These are phyloP conservation scores for Trichophyton benhamiae DNA, from an alignment of 2,329 filamentous ascomycete species.

Conservation along the genomic window DNA sequence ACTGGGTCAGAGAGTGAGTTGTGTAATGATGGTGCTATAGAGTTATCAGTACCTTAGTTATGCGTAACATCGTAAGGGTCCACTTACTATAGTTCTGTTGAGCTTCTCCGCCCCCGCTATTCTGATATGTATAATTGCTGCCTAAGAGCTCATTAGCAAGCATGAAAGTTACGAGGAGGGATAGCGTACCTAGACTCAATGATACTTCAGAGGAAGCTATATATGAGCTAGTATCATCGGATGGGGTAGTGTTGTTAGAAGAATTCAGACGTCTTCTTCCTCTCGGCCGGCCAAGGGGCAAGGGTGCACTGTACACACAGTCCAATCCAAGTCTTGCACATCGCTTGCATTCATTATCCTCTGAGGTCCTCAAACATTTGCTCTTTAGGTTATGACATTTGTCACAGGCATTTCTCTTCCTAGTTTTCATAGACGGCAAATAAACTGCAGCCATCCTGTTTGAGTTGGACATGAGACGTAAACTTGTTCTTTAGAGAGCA, in stretches of 20 bases:
- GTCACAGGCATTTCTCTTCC: constrained; percentile 3
- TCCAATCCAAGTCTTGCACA: not conserved
- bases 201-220: not conserved
- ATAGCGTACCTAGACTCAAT: not conserved
- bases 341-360: not conserved
- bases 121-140: not conserved
- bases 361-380: not conserved
- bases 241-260: not conserved
- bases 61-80: not conserved
- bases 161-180: no score
- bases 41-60: not conserved
- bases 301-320: not conserved
- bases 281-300: not conserved
- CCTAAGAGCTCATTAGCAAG: not conserved
- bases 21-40: not conserved
- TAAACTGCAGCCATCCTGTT: not conserved
- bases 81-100: not conserved
- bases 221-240: not conserved
- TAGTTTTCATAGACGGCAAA: not conserved
- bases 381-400: constrained; percentile 3
- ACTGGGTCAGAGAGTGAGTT: not conserved
- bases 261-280: not conserved
- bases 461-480: no score
- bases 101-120: not conserved
- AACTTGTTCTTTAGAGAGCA: not conserved